A percentile compares a stretch with the other conserved stretches of the same genome.
These are phyloP conservation scores for Aspergillus niger DNA, from an alignment of 2,329 filamentous ascomycete species.

Conservation along the genomic window DNA sequence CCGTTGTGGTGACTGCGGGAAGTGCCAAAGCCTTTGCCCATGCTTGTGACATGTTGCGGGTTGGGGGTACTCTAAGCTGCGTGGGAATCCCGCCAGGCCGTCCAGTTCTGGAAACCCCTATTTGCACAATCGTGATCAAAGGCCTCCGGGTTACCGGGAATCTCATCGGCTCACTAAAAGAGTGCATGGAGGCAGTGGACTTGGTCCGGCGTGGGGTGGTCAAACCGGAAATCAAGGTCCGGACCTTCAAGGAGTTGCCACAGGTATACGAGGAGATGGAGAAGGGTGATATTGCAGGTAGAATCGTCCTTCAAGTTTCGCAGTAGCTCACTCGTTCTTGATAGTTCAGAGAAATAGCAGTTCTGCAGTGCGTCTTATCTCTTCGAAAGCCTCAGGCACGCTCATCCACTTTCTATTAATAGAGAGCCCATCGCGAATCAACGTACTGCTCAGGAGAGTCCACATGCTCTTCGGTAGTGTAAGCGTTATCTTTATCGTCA, in stretches of 20 bases:
- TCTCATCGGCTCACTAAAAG: constrained; percentile 48
- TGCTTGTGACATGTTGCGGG: constrained; percentile 48
- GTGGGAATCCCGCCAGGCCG: constrained; percentile 48
- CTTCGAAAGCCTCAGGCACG: neutral
- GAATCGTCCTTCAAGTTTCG: constrained; percentile 46
- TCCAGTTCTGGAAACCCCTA: constrained; percentile 43
- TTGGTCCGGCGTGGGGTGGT: constrained; percentile 45
- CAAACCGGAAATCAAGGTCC: constrained; percentile 45
- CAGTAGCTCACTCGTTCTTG: constrained; percentile 16
- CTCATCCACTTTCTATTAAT: neutral
- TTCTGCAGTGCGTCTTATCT: neutral
- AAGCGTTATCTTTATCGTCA: neutral
- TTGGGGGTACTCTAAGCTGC: constrained; percentile 47
- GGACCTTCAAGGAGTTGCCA: constrained; percentile 46
- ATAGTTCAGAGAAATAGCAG: neutral
- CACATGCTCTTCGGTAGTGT: neutral
- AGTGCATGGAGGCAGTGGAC: constrained; percentile 51
- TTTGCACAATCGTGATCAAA: constrained; percentile 50
- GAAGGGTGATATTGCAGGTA: constrained; percentile 46
- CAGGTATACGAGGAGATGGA: constrained; percentile 49
- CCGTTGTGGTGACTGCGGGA: constrained; percentile 47
- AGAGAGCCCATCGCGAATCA: neutral
- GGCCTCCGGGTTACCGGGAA: constrained; percentile 48
- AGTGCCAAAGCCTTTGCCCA: constrained; percentile 45
- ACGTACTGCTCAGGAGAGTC: constrained; percentile 8